Percentiles rank a stretch among this genome's conserved stretches.
Evolutionary conservation across 1,284 basidiomycete species (phyloP).

Genomic region (Hymenochaete sp.): DNA sequence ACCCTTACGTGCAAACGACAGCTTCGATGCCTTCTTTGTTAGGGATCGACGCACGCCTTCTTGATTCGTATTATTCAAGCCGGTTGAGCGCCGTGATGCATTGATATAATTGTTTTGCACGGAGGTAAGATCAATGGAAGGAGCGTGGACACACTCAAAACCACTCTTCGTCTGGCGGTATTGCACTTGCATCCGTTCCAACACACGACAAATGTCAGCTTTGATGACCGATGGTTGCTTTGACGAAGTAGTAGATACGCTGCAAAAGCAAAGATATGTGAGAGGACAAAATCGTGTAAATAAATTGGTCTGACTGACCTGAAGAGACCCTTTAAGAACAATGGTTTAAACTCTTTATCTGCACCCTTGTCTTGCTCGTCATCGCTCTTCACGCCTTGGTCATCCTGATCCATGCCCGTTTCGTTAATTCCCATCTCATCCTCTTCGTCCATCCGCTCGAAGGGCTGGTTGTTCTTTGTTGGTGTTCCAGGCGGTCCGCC

Average conservation of each 20-base stretch:
- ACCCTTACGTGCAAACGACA: constrained; percentile 53
- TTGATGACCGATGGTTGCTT: constrained; percentile 79
- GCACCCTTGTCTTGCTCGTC: constrained; percentile 24
- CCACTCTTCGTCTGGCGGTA: constrained; percentile 86
- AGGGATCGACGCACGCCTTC: constrained; percentile 46
- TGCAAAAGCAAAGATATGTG: constrained; percentile 24
- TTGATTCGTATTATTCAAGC: constrained; percentile 23
- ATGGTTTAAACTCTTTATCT: constrained; percentile 73
- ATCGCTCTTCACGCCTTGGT: constrained; percentile 30
- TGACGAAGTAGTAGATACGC: constrained; percentile 91
- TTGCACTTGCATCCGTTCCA: constrained; percentile 91
- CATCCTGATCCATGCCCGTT: constrained; percentile 31
- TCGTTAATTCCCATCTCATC: constrained; percentile 29
- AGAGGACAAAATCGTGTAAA: neutral
- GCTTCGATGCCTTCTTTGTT: constrained; percentile 65
- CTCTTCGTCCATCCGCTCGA: constrained; percentile 43
- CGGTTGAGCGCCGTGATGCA: constrained; percentile 23
- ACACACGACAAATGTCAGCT: constrained; percentile 75
- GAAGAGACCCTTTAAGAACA: constrained; percentile 85
- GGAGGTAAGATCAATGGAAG: constrained; percentile 83
- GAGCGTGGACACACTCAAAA: constrained; percentile 93
- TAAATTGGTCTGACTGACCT: constrained; percentile 41
- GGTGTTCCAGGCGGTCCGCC: constrained; percentile 31
- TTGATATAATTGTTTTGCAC: constrained; percentile 34
- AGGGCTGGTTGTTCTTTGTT: constrained; percentile 30